phyloP scores from a whole-genome alignment of 768 basidiomycete species.

The Mycena belliarum region DNA sequence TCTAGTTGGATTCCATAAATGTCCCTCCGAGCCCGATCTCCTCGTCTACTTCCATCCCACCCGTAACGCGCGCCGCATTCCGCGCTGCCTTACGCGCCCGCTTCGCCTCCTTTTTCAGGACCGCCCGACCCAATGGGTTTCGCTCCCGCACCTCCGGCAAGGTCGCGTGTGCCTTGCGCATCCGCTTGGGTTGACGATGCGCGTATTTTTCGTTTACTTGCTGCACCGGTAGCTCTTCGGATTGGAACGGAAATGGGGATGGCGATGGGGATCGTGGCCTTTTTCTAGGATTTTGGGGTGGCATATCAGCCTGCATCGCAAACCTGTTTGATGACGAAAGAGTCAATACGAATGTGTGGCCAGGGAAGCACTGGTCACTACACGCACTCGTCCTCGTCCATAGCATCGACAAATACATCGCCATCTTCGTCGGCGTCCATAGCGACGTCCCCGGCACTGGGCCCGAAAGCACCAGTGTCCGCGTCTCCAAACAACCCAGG shows the following conservation, averaged over 20 bases:
- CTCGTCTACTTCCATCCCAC: slow-evolving; percentile 43
- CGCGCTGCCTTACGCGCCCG: slow-evolving; percentile 55
- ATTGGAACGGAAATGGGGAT: slow-evolving; percentile 9
- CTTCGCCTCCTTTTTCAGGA: slow-evolving; percentile 67
- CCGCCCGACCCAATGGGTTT: slow-evolving; percentile 61
- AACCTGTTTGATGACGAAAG: background rate
- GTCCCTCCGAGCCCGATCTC: slow-evolving; percentile 49
- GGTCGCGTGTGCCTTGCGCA: slow-evolving; percentile 53
- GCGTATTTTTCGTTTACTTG: slow-evolving; percentile 28
- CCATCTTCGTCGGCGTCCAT: slow-evolving; percentile 45
- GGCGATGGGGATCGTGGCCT: slow-evolving; percentile 23
- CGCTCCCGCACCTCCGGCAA: slow-evolving; percentile 47
- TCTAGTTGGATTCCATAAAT: slow-evolving; percentile 41
- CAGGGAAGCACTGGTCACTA: background rate
- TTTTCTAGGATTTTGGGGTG: slow-evolving; percentile 22
- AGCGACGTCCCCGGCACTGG: slow-evolving; percentile 40
- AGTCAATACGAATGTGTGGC: background rate
- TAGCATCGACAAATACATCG: slow-evolving; percentile 29
- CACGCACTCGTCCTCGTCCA: slow-evolving; percentile 43
- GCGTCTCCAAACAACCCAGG: slow-evolving; percentile 81
- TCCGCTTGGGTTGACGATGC: slow-evolving; percentile 55
- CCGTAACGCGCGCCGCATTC: slow-evolving; percentile 20
- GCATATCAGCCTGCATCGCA: slow-evolving; percentile 17
- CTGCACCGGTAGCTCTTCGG: slow-evolving; percentile 20
- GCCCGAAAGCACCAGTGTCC: slow-evolving; percentile 78